phyloP scores from a whole-genome alignment of 176 grass and related monocot species.

The Triticum monococcum region DNA sequence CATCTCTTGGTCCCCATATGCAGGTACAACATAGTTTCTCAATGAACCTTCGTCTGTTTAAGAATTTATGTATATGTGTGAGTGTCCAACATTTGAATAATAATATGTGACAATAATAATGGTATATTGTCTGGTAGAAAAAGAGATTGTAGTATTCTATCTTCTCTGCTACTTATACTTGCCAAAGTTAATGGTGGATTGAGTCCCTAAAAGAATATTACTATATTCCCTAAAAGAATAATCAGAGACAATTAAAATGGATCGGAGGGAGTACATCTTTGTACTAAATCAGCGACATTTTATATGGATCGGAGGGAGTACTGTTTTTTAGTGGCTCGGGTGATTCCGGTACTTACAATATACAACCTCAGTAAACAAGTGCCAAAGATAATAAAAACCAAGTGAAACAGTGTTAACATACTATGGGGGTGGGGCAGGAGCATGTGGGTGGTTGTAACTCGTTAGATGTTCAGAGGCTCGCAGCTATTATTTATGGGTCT shows the following conservation, averaged over 20 bases:
- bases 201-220: background rate
- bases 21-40: constrained; percentile 56
- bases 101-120: background rate
- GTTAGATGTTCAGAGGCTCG: background rate
- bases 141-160: constrained; percentile 2
- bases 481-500: background rate
- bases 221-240: background rate
- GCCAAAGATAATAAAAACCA: background rate
- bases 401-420: background rate
- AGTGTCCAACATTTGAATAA: background rate
- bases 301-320: background rate
- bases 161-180: background rate
- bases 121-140: background rate
- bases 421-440: background rate
- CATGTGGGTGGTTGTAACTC: background rate
- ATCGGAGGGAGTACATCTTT: too few species aligned
- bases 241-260: too few species aligned
- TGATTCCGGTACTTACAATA: background rate
- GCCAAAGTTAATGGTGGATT: background rate
- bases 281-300: too few species aligned
- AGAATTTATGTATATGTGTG: background rate
- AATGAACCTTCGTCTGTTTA: background rate
- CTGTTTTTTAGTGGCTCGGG: background rate
- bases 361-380: background rate
- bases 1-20: constrained; percentile 95